These are phyloP conservation scores for Lodderomyces pseudojiufengensis DNA, from an alignment of 1,139 yeast species.

Conservation along the genomic window DNA sequence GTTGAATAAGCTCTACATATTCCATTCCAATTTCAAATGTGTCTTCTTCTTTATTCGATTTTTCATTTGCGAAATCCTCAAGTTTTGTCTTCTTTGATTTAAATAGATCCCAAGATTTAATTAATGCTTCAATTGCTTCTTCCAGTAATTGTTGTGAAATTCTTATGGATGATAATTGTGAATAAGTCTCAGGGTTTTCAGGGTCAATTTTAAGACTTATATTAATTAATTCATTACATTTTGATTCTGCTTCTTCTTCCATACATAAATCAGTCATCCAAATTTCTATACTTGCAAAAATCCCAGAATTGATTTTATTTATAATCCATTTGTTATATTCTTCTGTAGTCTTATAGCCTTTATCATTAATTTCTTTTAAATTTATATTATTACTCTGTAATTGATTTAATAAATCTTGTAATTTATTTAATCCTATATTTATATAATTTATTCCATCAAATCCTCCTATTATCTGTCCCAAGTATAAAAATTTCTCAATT, in stretches of 20 bases:
- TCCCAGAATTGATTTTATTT: constrained; percentile 64
- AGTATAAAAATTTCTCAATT: constrained; percentile 76
- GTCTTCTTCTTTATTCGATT: constrained; percentile 18
- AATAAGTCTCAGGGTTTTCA: constrained; percentile 74
- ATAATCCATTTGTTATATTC: constrained; percentile 36
- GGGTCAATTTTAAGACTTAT: constrained; percentile 61
- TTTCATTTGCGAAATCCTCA: constrained; percentile 41
- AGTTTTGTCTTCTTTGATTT: constrained; percentile 45
- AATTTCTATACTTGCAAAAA: constrained; percentile 85
- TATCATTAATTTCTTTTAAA: constrained; percentile 14
- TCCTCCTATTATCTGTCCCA: constrained; percentile 92
- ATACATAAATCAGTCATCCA: constrained; percentile 99
- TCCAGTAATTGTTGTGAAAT: constrained; percentile 77
- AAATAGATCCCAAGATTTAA: constrained; percentile 72
- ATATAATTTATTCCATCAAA: constrained; percentile 65
- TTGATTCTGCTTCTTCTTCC: constrained; percentile 82
- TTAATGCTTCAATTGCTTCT: constrained; percentile 71
- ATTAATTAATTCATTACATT: constrained; percentile 71
- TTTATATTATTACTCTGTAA: constrained; percentile 7
- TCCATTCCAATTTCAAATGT: constrained; percentile 46
- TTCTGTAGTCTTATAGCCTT: constrained; percentile 23
- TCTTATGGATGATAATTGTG: constrained; percentile 79
- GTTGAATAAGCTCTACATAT: constrained; percentile 62
- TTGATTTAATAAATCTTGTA: constrained; percentile 39
- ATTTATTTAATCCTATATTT: constrained; percentile 56